Conservation (phyloP, 2,329 filamentous ascomycete species). For the Trichoderma afroharzianum region DNA sequence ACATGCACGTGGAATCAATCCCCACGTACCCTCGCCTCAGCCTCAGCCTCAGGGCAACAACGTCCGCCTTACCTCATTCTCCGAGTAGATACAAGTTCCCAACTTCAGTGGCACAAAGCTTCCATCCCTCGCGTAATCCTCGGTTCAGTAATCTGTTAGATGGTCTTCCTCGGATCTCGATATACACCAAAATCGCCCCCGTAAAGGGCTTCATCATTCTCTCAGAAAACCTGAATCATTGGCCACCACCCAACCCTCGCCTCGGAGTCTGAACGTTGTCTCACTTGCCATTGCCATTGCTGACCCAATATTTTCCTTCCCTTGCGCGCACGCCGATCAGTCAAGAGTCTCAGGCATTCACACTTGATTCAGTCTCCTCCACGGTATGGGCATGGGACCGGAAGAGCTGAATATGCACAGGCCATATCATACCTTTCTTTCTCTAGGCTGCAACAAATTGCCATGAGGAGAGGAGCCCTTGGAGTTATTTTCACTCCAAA, state of each 20-base stretch:
- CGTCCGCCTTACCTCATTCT: background rate
- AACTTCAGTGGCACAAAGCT: background rate
- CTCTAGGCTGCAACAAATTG: background rate
- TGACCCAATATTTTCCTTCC: background rate
- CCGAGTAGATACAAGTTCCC: background rate
- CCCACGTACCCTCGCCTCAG: background rate
- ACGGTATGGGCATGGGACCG: background rate
- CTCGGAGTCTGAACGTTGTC: background rate
- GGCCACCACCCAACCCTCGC: background rate
- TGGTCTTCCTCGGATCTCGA: background rate
- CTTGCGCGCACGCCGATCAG: slow-evolving; percentile 7
- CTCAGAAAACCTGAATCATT: background rate
- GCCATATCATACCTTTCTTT: background rate
- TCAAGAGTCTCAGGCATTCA: background rate
- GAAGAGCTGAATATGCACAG: background rate
- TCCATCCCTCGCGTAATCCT: background rate
- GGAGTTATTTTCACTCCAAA: background rate
- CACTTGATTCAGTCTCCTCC: background rate
- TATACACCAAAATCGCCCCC: background rate
- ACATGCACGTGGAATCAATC: background rate
- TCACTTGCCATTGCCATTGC: background rate
- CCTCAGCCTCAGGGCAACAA: background rate
- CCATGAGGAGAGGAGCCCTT: background rate
- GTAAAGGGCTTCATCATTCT: background rate
- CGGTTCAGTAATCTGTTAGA: background rate